Conservation (phyloP, 495 filamentous ascomycete species). For the Aspergillus egyptiacus region DNA sequence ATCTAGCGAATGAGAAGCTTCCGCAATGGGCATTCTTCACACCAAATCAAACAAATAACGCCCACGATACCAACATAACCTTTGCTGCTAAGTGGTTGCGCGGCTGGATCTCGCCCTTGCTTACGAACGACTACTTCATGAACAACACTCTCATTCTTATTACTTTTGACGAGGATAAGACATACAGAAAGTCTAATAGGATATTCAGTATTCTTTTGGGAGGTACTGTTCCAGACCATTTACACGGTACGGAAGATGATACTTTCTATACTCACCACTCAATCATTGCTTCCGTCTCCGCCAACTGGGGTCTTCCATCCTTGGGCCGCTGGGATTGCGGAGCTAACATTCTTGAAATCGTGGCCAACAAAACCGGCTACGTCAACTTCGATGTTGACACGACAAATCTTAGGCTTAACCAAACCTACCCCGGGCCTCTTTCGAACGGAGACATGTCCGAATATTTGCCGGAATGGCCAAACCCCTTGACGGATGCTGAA, state of each 20-base stretch:
- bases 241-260: conserved; percentile 56
- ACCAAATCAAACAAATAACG: conserved; percentile 72
- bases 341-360: conserved; percentile 60
- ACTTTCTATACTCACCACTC: conserved; percentile 72
- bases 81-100: conserved; percentile 53
- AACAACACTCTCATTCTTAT: conserved; percentile 61
- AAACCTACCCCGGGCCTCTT: conserved; percentile 45
- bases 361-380: conserved; percentile 54
- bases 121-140: conserved; percentile 60
- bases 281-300: conserved; percentile 55
- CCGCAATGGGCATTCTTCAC: conserved; percentile 73
- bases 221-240: conserved; percentile 52
- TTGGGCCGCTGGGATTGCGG: conserved; percentile 68
- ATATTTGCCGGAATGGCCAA: conserved; percentile 35
- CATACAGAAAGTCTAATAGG: conserved; percentile 49
- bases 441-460: conserved; percentile 30
- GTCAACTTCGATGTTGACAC: conserved; percentile 44
- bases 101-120: conserved; percentile 55
- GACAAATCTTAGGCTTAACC: conserved; percentile 38
- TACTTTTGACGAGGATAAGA: conserved; percentile 63
- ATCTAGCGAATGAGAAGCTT: conserved; percentile 50
- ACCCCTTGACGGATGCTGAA: conserved; percentile 31
- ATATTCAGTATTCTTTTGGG: conserved; percentile 60
- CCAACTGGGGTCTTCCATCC: conserved; percentile 64
- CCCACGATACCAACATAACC: conserved; percentile 61